Evolutionary conservation across 208 protist species (phyloP).

Genomic region (Acanthamoeba castellanii): DNA sequence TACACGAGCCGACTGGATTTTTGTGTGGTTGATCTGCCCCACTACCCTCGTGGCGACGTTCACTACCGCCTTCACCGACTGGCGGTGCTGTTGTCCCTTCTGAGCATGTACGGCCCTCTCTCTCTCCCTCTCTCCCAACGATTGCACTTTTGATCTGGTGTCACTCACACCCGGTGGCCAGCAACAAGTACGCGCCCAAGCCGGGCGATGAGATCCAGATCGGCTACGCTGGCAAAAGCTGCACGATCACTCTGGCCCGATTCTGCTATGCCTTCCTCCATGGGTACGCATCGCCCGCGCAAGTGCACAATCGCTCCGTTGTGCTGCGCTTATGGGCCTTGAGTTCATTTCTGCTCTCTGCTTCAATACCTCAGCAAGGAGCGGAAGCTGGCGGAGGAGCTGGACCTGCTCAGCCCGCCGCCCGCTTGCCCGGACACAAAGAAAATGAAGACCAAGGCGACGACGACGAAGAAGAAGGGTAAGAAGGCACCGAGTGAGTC

Average conservation of each 20-base stretch:
- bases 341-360: background rate
- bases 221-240: background rate
- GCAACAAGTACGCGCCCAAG: background rate
- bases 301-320: background rate
- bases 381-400: background rate
- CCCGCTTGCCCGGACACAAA: background rate
- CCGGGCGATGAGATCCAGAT: background rate
- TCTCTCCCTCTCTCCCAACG: no score
- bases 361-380: background rate
- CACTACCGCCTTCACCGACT: background rate
- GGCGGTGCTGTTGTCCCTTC: background rate
- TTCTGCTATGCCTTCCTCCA: slow-evolving; percentile 2
- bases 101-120: background rate
- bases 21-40: background rate
- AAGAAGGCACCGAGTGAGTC: background rate
- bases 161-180: background rate
- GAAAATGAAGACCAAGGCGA: background rate
- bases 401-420: background rate
- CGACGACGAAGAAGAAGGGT: background rate
- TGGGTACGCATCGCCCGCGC: background rate
- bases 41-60: background rate
- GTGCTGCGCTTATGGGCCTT: background rate
- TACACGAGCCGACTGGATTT: background rate
- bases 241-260: background rate
- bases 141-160: background rate